These are phyloP conservation scores for Astrocystis sublimbata DNA, from an alignment of 495 filamentous ascomycete species.

Conservation along the genomic window DNA sequence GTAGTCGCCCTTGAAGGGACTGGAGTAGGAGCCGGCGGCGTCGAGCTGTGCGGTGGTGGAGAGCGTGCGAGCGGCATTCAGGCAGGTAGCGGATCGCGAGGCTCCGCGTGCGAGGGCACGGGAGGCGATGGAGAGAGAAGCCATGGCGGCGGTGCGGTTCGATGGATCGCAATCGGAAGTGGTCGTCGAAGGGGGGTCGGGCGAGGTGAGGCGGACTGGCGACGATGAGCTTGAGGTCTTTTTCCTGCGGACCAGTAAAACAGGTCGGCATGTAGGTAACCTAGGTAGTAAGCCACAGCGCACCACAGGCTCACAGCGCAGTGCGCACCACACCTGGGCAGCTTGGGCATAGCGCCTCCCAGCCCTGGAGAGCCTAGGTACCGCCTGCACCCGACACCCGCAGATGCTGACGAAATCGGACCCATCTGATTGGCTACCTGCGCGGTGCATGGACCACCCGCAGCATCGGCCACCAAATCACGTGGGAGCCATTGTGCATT, in stretches of 20 bases:
- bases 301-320: too few species aligned
- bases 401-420: constrained; percentile 31
- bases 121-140: constrained; percentile 48
- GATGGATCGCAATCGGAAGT: constrained; percentile 35
- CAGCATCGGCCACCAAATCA: constrained; percentile 2
- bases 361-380: constrained; percentile 30
- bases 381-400: background rate
- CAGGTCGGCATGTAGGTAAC: constrained; percentile 16
- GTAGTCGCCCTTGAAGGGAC: constrained; percentile 66
- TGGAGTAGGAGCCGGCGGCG: constrained; percentile 43
- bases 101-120: constrained; percentile 49
- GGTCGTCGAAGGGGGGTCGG: constrained; percentile 18
- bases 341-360: constrained; percentile 20
- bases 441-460: constrained; percentile 18
- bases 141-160: constrained; percentile 41
- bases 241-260: constrained; percentile 41
- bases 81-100: constrained; percentile 30
- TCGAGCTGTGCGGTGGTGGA: constrained; percentile 45
- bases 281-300: too few species aligned
- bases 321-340: constrained; percentile 18
- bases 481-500: constrained; percentile 11
- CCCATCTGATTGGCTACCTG: constrained; percentile 24
- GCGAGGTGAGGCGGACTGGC: too few species aligned
- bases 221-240: constrained; percentile 50
- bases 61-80: constrained; percentile 46